Evolutionary conservation across 148 eudicot genomes (phyloP), one percentile per base, ranked within the genome.

Genomic region (Drosera capensis): DNA sequence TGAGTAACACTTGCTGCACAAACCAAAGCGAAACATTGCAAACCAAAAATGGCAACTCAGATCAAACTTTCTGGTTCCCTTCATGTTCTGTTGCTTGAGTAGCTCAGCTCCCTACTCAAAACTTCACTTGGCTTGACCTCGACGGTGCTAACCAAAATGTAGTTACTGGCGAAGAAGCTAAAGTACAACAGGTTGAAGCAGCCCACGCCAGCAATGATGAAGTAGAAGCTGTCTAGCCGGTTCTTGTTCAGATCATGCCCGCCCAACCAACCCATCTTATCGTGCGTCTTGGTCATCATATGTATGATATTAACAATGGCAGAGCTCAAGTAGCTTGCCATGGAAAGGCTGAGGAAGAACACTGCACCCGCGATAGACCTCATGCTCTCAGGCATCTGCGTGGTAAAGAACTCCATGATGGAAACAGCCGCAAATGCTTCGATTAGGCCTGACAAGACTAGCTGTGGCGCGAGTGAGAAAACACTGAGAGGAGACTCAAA

Each of bases 341-440:
- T 51, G 0, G 88, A 71, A 7, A 84, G 31, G 37, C 77, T 73
- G 1, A 77, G 40, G 51, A 77, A 80, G 46, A 77, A 84, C 1
- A 71, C 37, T 0, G 85, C 54, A 2, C 85, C 85, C 0, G 90
- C 84, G 0, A 77, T 48, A 8, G 85, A 74, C 26, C 94, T 74
- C 84, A 79, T 76, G 30, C 60, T 62, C 42, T 79, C 81, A 0
- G 88, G 94, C 66, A 84, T 54, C 26, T 73, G 84, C 12, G 55
- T 36, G 0, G 72, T 79, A 49, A 73, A 67, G 17, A 80, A 80
- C 45, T 80, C 94, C 74, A 84, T 71, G 9, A 79, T 45, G 0
- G 85, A 56, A 2, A 84, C 77, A 0, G 81, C 80, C 0, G 74
- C 67, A 40, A 77, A 77, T 0, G 94, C 88, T 43, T 80, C 84